phyloP scores from a whole-genome alignment of 768 basidiomycete genomes.

The Suillus discolor region DNA sequence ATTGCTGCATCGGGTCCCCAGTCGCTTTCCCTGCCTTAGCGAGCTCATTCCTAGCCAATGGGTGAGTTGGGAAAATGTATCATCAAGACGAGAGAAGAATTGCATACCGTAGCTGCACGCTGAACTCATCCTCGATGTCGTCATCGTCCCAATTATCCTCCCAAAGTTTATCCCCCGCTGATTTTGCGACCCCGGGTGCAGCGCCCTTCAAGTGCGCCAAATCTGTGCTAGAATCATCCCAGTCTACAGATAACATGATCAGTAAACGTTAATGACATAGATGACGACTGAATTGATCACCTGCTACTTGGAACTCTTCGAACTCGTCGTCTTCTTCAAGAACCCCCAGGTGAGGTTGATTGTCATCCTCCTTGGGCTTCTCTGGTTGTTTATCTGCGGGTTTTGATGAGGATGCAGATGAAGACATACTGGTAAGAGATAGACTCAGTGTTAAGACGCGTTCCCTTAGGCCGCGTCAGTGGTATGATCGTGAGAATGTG shows the following conservation, averaged over 20 bases:
- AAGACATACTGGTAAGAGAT: slow-evolving; percentile 36
- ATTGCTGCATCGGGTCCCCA: slow-evolving; percentile 56
- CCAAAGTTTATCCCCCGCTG: slow-evolving; percentile 91
- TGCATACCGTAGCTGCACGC: slow-evolving; percentile 89
- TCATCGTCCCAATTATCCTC: slow-evolving; percentile 99
- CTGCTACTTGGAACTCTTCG: slow-evolving; percentile 88
- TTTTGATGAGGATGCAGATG: slow-evolving; percentile 53
- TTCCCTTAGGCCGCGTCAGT: slow-evolving; percentile 12
- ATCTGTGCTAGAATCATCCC: slow-evolving; percentile 86
- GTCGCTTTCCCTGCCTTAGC: slow-evolving; percentile 54
- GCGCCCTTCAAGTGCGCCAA: slow-evolving; percentile 75
- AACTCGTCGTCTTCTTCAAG: slow-evolving; percentile 98
- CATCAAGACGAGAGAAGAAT: neutral
- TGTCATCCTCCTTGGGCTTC: slow-evolving; percentile 48
- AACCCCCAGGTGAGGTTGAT: slow-evolving; percentile 76
- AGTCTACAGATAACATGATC: slow-evolving; percentile 50
- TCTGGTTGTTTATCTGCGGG: slow-evolving; percentile 32
- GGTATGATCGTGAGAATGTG: slow-evolving; percentile 24
- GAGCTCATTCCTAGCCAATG: slow-evolving; percentile 57
- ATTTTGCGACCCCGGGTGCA: slow-evolving; percentile 73
- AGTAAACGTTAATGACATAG: slow-evolving; percentile 7
- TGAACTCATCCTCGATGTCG: slow-evolving; percentile 97
- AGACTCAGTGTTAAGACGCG: neutral
- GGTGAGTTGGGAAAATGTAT: neutral
- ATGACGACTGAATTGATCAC: slow-evolving; percentile 41